phyloP scores from a whole-genome alignment of 1,139 yeast genomes.

The Yamadazyma atlantica region DNA sequence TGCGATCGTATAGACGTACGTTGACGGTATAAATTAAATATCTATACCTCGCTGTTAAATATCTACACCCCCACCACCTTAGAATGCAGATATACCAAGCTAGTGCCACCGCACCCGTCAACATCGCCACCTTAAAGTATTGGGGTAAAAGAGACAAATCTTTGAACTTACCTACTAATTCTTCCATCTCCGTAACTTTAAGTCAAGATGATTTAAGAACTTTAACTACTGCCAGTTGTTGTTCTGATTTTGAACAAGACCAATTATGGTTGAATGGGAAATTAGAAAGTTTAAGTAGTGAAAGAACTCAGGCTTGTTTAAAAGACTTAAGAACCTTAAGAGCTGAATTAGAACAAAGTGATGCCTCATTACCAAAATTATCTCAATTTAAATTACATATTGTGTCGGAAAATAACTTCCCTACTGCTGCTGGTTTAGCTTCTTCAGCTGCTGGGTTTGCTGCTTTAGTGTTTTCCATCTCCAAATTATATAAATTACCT shows the following conservation, averaged over 20 bases:
- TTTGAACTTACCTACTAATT: constrained; percentile 90
- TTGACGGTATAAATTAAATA: not conserved
- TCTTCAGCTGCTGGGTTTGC: constrained; percentile 95
- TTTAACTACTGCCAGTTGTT: constrained; percentile 81
- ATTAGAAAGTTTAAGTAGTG: constrained; percentile 61
- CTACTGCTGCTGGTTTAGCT: constrained; percentile 98
- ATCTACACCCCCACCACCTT: too few species aligned
- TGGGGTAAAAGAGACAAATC: constrained; percentile 96
- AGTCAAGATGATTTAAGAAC: constrained; percentile 90
- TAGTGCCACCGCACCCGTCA: constrained; percentile 94
- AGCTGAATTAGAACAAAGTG: constrained; percentile 47
- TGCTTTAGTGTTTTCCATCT: constrained; percentile 85
- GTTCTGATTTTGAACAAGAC: constrained; percentile 57
- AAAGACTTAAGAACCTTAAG: constrained; percentile 72
- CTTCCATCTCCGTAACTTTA: constrained; percentile 90
- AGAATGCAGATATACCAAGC: constrained; percentile 58
- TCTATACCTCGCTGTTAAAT: not conserved
- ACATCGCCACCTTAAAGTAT: constrained; percentile 94
- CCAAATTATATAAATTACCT: constrained; percentile 78
- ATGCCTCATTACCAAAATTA: constrained; percentile 56
- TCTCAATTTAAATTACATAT: constrained; percentile 71
- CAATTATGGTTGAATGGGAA: constrained; percentile 81
- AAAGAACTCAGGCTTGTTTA: constrained; percentile 80
- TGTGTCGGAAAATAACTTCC: constrained; percentile 94
- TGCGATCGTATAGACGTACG: constrained; percentile 1